Base-by-base conservation (phyloP, 2,329 filamentous ascomycete genomes). In the Verticillium dahliae region DNA sequence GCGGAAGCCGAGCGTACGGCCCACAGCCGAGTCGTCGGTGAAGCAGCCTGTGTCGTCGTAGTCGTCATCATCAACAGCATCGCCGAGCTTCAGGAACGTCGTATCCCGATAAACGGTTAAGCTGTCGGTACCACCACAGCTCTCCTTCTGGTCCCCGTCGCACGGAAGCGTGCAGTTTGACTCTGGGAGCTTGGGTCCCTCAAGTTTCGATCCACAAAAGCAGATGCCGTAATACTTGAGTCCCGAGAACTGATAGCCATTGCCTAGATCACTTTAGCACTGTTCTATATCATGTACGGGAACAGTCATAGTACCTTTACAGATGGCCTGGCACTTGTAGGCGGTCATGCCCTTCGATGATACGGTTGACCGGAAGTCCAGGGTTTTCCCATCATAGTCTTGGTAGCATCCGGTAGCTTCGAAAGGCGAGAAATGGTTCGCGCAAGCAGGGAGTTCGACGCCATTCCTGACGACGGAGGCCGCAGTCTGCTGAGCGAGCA, bases 41-140 rank as follows among this genome's bases (percentile, higher is more conserved):
- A 82, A 88, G 75, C 88, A 91, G 60, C 88, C 88, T n/a, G 82
- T 70, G 65, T 85, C 81, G 52, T 76, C 75, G 78, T 86, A 90
- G 56, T 80, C 77, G 60, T 76, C 75, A 54, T 81, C 75, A 33
- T 78, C 80, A 31, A 80, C 71, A 63, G 74, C 72, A 22, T 75
- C 73, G 56, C 75, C 69, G 45, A 52, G n/a, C n/a, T 52, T 52
- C 10, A 52, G 4, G 65, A 80, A 82, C 34, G 79, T 82, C 4
- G 79, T 75, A 57, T 83, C 81, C 67, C 78, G 72, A 67, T 75
- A 83, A 67, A 81, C 63, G 1, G 81, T 81, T 62, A 85, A 78
- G 37, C 71, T 67, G 10, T 75, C 73, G 60, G 78, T 73, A 18
- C 80, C 79, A 60, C 82, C 82, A 63, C 82, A 85, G 33, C 63